Percentiles rank a stretch among this genome's conserved stretches.
phyloP scores from a whole-genome alignment of 441 rosid species.

The Pelargonium citronellum region DNA sequence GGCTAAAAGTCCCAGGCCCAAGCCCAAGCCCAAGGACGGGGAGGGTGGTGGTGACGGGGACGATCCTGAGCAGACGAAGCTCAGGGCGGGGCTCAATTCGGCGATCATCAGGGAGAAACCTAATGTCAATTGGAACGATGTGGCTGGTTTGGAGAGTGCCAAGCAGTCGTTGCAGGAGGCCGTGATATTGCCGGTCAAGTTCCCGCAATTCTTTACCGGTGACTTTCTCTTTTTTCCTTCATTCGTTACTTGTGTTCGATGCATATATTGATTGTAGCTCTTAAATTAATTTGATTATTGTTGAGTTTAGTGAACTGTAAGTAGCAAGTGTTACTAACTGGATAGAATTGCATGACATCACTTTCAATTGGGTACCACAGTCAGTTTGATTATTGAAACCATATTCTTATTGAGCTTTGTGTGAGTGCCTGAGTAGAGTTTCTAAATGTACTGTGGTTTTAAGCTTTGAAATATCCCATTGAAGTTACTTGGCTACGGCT shows the following conservation, averaged over 20 bases:
- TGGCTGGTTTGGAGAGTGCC: conserved; percentile 78
- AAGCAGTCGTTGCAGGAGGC: conserved; percentile 90
- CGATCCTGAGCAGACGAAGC: conserved; percentile 73
- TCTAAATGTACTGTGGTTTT: no score
- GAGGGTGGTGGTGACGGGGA: conserved; percentile 55
- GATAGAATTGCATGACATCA: no score
- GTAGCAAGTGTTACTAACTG: no score
- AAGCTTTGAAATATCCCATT: no score
- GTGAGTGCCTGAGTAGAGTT: no score
- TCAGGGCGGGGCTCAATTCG: conserved; percentile 68
- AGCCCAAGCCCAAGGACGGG: conserved; percentile 66
- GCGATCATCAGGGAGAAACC: conserved; percentile 86
- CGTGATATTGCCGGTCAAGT: conserved; percentile 87
- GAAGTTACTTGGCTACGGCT: no score
- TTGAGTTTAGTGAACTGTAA: no score
- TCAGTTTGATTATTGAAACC: no score
- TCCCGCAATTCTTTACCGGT: conserved; percentile 92
- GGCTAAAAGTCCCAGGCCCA: conserved; percentile 73
- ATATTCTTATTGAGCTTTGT: no score
- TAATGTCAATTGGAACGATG: conserved; percentile 64
- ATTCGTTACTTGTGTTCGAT: not conserved
- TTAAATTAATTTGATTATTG: not conserved
- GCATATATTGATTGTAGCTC: not conserved
- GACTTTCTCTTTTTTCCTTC: conserved; percentile 4
- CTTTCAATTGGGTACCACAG: no score